Percentiles rank a stretch among this genome's conserved stretches.
Conservation (phyloP, 176 grass and related monocot species). For the Dendrocalamus sinicus region DNA sequence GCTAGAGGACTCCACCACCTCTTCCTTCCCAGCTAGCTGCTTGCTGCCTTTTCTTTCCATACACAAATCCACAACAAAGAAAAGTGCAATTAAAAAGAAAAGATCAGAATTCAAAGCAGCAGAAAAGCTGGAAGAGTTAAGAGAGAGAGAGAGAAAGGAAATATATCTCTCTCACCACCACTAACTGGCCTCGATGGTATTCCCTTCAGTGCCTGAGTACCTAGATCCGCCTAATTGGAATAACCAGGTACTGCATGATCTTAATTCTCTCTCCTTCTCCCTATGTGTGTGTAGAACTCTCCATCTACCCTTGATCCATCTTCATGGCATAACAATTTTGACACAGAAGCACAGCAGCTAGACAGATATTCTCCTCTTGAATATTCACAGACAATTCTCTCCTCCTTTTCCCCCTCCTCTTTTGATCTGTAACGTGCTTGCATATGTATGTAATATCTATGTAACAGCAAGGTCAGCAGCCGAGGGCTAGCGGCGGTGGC, state of each 20-base stretch:
- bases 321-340: conserved; percentile 53
- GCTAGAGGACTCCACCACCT: conserved; percentile 58
- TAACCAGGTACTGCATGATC: conserved; percentile 69
- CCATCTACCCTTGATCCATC: conserved; percentile 35
- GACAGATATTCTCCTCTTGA: conserved; percentile 64
- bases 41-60: conserved; percentile 51
- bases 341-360: neutral
- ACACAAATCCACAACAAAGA: conserved; percentile 59
- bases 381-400: conserved; percentile 73
- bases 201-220: conserved; percentile 81
- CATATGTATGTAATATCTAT: neutral
- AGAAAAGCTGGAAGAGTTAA: conserved; percentile 56
- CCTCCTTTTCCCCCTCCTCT: conserved; percentile 42
- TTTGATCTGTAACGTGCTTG: conserved; percentile 35
- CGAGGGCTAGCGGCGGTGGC: conserved; percentile 29
- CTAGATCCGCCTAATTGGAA: conserved; percentile 96
- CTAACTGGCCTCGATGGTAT: conserved; percentile 79
- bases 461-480: conserved; percentile 58
- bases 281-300: conserved; percentile 7
- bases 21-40: conserved; percentile 45
- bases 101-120: conserved; percentile 64
- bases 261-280: conserved; percentile 35
- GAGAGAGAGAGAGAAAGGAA: conserved; percentile 34
- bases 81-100: conserved; percentile 57
- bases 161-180: conserved; percentile 55